A percentile compares a stretch with the other conserved stretches of the same genome.
Evolutionary conservation across 2,329 filamentous ascomycete genomes (phyloP).

Genomic region (Talaromyces sp.): DNA sequence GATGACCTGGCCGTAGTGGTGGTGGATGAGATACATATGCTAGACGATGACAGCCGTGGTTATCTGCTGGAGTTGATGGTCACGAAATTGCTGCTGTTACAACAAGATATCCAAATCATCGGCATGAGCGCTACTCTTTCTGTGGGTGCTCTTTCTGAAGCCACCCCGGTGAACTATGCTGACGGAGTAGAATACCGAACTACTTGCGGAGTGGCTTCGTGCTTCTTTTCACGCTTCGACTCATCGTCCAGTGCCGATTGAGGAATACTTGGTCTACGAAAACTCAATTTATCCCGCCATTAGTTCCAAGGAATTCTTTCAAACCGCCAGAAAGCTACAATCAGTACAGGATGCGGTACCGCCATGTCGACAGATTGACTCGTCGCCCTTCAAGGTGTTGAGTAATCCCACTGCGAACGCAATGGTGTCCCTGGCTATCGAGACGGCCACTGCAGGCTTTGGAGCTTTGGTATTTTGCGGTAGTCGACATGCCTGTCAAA

Average conservation of each 20-base stretch:
- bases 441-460: slow-evolving; percentile 63
- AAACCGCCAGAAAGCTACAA: slow-evolving; percentile 51
- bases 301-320: slow-evolving; percentile 54
- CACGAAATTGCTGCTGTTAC: slow-evolving; percentile 66
- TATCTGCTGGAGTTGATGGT: slow-evolving; percentile 71
- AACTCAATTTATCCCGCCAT: slow-evolving; percentile 61
- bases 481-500: slow-evolving; percentile 63
- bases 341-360: slow-evolving; percentile 31
- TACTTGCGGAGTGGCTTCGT: slow-evolving; percentile 65
- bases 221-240: slow-evolving; percentile 67
- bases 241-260: slow-evolving; percentile 69
- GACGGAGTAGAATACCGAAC: slow-evolving; percentile 56
- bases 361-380: slow-evolving; percentile 45
- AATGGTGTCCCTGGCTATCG: slow-evolving; percentile 63
- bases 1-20: slow-evolving; percentile 62
- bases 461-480: slow-evolving; percentile 70
- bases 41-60: slow-evolving; percentile 69
- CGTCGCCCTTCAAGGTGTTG: slow-evolving; percentile 58
- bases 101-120: slow-evolving; percentile 63
- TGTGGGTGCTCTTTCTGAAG: slow-evolving; percentile 46
- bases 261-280: slow-evolving; percentile 69
- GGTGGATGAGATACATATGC: slow-evolving; percentile 76
- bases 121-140: slow-evolving; percentile 77
- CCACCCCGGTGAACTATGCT: neutral
- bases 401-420: slow-evolving; percentile 62